Conservation (phyloP, 2,329 filamentous ascomycete species). For the Ustulina deusta region DNA sequence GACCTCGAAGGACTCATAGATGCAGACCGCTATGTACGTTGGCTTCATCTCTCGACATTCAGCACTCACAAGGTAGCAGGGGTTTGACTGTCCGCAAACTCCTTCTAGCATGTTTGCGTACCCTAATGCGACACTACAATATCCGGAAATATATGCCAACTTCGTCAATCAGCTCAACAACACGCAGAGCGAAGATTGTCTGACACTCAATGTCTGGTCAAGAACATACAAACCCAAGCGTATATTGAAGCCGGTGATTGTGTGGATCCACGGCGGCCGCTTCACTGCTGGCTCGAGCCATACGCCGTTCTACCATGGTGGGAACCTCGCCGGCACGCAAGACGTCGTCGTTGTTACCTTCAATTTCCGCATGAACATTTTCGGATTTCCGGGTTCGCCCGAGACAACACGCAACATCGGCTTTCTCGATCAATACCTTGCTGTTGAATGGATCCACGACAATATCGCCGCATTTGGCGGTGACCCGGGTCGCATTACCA, state of each 20-base stretch:
- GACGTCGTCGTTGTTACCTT: slow-evolving; percentile 32
- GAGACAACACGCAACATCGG: slow-evolving; percentile 29
- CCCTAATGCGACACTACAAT: slow-evolving; percentile 31
- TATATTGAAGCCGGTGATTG: slow-evolving; percentile 26
- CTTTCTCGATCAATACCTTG: slow-evolving; percentile 28
- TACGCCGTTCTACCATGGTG: slow-evolving; percentile 31
- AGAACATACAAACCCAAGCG: neutral
- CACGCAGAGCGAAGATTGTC: slow-evolving; percentile 30
- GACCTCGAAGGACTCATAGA: slow-evolving; percentile 16
- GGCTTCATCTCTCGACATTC: neutral
- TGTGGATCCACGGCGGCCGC: slow-evolving; percentile 32
- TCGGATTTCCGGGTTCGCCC: slow-evolving; percentile 31
- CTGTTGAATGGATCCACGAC: slow-evolving; percentile 29
- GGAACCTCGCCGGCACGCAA: slow-evolving; percentile 19
- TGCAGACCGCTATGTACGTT: slow-evolving; percentile 26
- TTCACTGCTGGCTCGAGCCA: slow-evolving; percentile 33
- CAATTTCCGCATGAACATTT: slow-evolving; percentile 36
- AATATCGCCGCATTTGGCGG: slow-evolving; percentile 32
- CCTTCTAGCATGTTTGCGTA: slow-evolving; percentile 21
- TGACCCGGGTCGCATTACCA: slow-evolving; percentile 25
- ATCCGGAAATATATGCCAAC: slow-evolving; percentile 22
- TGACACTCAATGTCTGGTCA: slow-evolving; percentile 31
- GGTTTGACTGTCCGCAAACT: slow-evolving; percentile 32
- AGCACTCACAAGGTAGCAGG: slow-evolving; percentile 20
- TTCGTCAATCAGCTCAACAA: slow-evolving; percentile 33